phyloP scores from a whole-genome alignment of 78 protist species.

The slime mould (Dictyostelium discoideum) region dicty_2.7 NC_007088.5:617001-617500 shows the following conservation, averaged over 20 bases:
- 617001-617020: neutral
- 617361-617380: conserved; percentile 8
- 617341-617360: neutral
- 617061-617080: neutral
- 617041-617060: neutral
- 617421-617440: neutral
- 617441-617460: neutral
- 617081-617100: neutral
- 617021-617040: neutral
- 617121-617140: neutral
- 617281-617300: neutral
- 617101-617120: neutral
- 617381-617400: neutral
- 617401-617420: conserved; percentile 13
- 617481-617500: neutral
- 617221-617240: neutral
- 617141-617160: neutral
- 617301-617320: neutral
- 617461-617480: neutral
- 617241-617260: neutral
- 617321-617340: neutral
- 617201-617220: neutral
- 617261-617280: neutral
- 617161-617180: neutral
- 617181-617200: neutral